Percentiles rank a stretch among this genome's conserved stretches.
Conservation (phyloP, 2,329 filamentous ascomycete species). For the Raffaelea ambrosiae region DNA sequence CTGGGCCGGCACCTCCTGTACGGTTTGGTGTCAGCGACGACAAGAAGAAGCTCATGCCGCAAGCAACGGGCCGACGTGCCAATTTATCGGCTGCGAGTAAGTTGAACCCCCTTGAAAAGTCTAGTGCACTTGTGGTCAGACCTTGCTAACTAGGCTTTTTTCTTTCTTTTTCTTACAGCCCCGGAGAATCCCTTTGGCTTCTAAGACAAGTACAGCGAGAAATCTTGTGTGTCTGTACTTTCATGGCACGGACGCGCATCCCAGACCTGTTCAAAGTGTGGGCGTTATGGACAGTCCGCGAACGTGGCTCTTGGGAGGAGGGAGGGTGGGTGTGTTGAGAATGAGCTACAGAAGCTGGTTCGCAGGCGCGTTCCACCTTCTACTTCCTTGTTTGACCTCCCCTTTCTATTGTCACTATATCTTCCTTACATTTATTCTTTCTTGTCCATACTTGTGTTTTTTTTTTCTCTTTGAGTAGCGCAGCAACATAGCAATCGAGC, state of each 20-base stretch:
- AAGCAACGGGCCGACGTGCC: conserved; percentile 81
- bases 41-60: conserved; percentile 69
- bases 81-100: conserved; percentile 94
- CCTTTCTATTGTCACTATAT: neutral
- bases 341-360: too few relatives aligned
- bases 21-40: conserved; percentile 73
- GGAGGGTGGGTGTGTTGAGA: neutral
- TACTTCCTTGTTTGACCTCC: neutral
- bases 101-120: conserved; percentile 32
- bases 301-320: too few relatives aligned
- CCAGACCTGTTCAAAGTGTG: too few relatives aligned
- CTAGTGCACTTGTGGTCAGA: neutral
- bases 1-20: conserved; percentile 77
- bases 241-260: too few relatives aligned
- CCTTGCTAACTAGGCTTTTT: neutral
- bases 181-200: conserved; percentile 24
- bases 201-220: conserved; percentile 10
- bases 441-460: neutral
- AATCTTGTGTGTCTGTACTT: too few relatives aligned
- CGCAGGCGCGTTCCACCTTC: neutral
- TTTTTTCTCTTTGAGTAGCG: neutral
- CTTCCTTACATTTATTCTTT: neutral
- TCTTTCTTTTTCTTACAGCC: conserved; percentile 11
- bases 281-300: too few relatives aligned
- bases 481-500: neutral